Conservation (phyloP, 768 basidiomycete species). For the Naganishia randhawae region DNA sequence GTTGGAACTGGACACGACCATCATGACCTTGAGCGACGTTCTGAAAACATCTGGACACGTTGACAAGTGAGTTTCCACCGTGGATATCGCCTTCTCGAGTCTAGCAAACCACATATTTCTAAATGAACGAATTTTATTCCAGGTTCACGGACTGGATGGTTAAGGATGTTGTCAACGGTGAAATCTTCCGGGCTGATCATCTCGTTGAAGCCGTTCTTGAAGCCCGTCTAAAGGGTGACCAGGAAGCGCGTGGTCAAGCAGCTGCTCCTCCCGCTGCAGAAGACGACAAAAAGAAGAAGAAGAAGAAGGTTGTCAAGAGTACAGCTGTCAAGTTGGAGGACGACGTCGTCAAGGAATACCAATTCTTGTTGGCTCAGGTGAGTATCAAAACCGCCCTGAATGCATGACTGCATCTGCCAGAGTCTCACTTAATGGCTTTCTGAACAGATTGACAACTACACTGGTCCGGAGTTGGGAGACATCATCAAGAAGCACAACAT, state of each 20-base stretch:
- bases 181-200: conserved; percentile 94
- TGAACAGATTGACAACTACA: conserved; percentile 82
- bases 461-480: conserved; percentile 80
- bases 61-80: conserved; percentile 57
- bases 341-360: conserved; percentile 69
- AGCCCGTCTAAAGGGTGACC: conserved; percentile 81
- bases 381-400: conserved; percentile 39
- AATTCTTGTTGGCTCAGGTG: conserved; percentile 81
- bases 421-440: neutral
- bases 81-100: neutral
- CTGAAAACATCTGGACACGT: conserved; percentile 98
- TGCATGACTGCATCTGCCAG: neutral
- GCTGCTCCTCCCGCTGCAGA: conserved; percentile 58
- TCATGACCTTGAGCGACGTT: conserved; percentile 91
- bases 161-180: conserved; percentile 89
- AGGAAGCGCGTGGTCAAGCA: conserved; percentile 70
- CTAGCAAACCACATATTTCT: too few relatives aligned
- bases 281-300: conserved; percentile 70
- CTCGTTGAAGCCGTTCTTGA: conserved; percentile 88
- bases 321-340: conserved; percentile 71
- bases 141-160: conserved; percentile 98
- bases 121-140: too few relatives aligned
- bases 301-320: conserved; percentile 61
- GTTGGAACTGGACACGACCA: conserved; percentile 96
- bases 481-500: conserved; percentile 76